These are phyloP conservation scores for Keqinozyma sinolaborantium DNA, from an alignment of 1,139 yeast genomes.

Conservation along the genomic window DNA sequence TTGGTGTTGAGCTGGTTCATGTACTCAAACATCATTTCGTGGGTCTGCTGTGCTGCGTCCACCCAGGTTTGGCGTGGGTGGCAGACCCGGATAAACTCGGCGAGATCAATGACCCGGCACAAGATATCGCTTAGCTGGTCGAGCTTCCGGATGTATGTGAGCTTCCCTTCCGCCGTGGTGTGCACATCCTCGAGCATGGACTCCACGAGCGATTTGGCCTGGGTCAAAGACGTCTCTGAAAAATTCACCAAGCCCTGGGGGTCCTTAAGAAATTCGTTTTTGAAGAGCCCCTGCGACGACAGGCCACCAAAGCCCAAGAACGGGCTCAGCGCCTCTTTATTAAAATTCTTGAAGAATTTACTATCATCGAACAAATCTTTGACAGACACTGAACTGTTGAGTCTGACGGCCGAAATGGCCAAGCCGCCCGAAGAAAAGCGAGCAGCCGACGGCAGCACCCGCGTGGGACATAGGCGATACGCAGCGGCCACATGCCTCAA, in stretches of 20 bases:
- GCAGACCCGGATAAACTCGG: slow-evolving; percentile 85
- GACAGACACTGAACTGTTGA: too few relatives aligned
- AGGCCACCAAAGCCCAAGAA: slow-evolving; percentile 11
- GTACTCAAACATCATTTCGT: slow-evolving; percentile 85
- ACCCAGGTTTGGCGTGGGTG: slow-evolving; percentile 77
- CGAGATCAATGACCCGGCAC: slow-evolving; percentile 90
- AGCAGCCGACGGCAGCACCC: too few relatives aligned
- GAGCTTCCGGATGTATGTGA: slow-evolving; percentile 57
- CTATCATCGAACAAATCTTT: slow-evolving; percentile 45
- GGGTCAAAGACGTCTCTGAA: slow-evolving; percentile 56
- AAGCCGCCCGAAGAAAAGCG: too few relatives aligned
- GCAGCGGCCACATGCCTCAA: too few relatives aligned
- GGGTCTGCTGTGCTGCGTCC: slow-evolving; percentile 82
- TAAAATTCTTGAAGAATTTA: slow-evolving; percentile 35
- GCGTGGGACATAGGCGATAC: too few relatives aligned
- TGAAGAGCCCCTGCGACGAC: slow-evolving; percentile 61
- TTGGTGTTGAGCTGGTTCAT: slow-evolving; percentile 93
- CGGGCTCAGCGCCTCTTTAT: slow-evolving; percentile 12
- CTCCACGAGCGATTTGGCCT: slow-evolving; percentile 61
- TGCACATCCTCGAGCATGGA: slow-evolving; percentile 47
- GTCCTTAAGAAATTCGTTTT: slow-evolving; percentile 61
- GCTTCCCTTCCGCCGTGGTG: slow-evolving; percentile 41
- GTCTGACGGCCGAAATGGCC: too few relatives aligned
- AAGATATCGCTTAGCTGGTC: slow-evolving; percentile 86
- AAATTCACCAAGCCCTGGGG: slow-evolving; percentile 72